Evolutionary conservation across 2,329 filamentous ascomycete genomes (phyloP), one percentile per base, ranked within the genome.

Genomic region (Claviceps quebecensis): DNA sequence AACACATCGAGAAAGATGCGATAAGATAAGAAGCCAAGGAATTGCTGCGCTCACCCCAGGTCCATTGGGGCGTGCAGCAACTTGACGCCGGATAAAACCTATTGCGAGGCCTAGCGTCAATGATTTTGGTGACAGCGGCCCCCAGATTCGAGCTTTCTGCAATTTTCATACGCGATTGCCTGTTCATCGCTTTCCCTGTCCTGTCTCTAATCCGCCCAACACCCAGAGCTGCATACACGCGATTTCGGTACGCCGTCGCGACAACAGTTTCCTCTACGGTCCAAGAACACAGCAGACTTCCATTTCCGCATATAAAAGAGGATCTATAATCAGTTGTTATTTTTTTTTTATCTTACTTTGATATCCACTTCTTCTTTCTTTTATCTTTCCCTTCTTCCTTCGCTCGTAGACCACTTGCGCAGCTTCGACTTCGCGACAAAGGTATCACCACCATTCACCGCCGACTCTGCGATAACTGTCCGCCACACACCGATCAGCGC

Each of bases 51-150:
- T n/a, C 53, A 56, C 56, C 43, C 53, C 44, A 17, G 44, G 44
- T 11, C 41, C 54, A 41, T 8, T 16, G 1, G 9, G 26, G 50
- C 6, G 23, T 19, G 17, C 9, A 2, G 6, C 34, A 3, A 4
- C 9, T 53, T 61, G 61, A 59, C 48, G 44, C 50, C 65, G 68
- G 66, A 65, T 56, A n/a, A 68, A 60, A 46, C 46, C 66, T 70
- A 6, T 63, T 64, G 53, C 67, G 47, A 1, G 11, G 2, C 62
- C 66, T 72, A 71, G 69, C 69, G 68, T 55, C 52, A 56, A 60
- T 67, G 63, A 67, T 63, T 65, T 72, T 70, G 68, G 67, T 58
- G 63, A 60, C 65, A 47, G 57, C 56, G 62, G 53, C 56, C 64
- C 69, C 69, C 69, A 65, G 68, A 61, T 63, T 65, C 61, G 57